phyloP scores from a whole-genome alignment of 192 early-diverging fungal genomes.

The Martensiomyces pterosporus region DNA sequence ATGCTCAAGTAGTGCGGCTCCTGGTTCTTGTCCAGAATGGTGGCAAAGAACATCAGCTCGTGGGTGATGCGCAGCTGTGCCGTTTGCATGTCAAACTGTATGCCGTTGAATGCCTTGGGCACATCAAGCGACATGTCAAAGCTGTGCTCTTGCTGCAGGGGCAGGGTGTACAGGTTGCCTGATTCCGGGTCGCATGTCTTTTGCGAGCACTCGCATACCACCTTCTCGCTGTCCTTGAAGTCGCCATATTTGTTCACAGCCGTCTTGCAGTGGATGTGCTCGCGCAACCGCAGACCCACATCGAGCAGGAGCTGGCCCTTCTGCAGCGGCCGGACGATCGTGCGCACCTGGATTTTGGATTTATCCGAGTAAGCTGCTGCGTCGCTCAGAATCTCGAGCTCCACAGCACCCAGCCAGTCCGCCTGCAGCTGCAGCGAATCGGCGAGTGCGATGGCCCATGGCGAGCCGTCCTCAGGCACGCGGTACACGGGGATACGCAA shows the following conservation, averaged over 20 bases:
- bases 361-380: conserved; percentile 22
- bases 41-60: conserved; percentile 37
- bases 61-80: conserved; percentile 20
- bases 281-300: conserved; percentile 26
- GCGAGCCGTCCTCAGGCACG: conserved; percentile 20
- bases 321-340: conserved; percentile 31
- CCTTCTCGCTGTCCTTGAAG: conserved; percentile 4
- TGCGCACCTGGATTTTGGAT: conserved; percentile 13
- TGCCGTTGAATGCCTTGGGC: conserved; percentile 16
- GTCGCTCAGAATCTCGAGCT: conserved; percentile 31
- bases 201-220: conserved; percentile 8
- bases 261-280: conserved; percentile 19
- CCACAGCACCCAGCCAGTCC: conserved; percentile 40
- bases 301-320: conserved; percentile 29
- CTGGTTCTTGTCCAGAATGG: conserved; percentile 21
- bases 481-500: conserved; percentile 29
- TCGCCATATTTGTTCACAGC: conserved; percentile 24
- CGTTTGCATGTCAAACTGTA: conserved; percentile 38
- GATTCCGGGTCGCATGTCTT: conserved; percentile 1
- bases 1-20: conserved; percentile 27
- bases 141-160: conserved; percentile 23
- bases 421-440: conserved; percentile 28
- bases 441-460: conserved; percentile 7
- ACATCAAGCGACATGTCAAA: conserved; percentile 22
- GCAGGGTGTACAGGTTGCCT: conserved; percentile 3